These are phyloP conservation scores for Begonia fuchsioides DNA, from an alignment of 306 rosid genomes.

Conservation along the genomic window DNA sequence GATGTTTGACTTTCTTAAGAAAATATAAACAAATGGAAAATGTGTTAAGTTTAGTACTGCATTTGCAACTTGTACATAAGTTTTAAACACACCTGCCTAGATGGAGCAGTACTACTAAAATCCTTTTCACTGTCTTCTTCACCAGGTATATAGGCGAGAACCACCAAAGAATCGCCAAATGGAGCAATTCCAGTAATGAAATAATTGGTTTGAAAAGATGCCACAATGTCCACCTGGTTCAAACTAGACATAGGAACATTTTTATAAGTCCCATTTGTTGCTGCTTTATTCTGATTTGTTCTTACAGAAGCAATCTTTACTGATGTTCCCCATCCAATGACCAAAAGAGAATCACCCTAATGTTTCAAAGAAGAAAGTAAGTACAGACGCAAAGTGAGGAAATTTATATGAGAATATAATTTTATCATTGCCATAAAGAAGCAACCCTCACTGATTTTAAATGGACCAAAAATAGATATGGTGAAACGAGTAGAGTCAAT, in stretches of 20 bases:
- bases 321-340: constrained; percentile 97
- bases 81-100: constrained; percentile 44
- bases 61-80: too few relatives aligned
- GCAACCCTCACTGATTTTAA: not conserved
- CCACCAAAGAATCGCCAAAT: constrained; percentile 87
- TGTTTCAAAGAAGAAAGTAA: constrained; percentile 17
- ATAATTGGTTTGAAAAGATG: constrained; percentile 85
- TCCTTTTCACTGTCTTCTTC: constrained; percentile 82
- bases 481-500: not conserved
- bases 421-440: not conserved
- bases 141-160: constrained; percentile 80
- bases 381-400: not conserved
- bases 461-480: not conserved
- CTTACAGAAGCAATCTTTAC: constrained; percentile 76
- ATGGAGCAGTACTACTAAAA: constrained; percentile 61
- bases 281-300: constrained; percentile 30
- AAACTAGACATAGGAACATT: constrained; percentile 46
- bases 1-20: too few relatives aligned
- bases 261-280: constrained; percentile 54
- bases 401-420: not conserved
- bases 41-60: too few relatives aligned
- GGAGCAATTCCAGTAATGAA: constrained; percentile 94
- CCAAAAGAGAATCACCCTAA: constrained; percentile 82
- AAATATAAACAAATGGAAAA: too few relatives aligned
- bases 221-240: constrained; percentile 88